A percentile compares a stretch with the other conserved stretches of the same genome.
Conservation (phyloP, 306 rosid genomes). For the Oemleria cerasiformis region DNA sequence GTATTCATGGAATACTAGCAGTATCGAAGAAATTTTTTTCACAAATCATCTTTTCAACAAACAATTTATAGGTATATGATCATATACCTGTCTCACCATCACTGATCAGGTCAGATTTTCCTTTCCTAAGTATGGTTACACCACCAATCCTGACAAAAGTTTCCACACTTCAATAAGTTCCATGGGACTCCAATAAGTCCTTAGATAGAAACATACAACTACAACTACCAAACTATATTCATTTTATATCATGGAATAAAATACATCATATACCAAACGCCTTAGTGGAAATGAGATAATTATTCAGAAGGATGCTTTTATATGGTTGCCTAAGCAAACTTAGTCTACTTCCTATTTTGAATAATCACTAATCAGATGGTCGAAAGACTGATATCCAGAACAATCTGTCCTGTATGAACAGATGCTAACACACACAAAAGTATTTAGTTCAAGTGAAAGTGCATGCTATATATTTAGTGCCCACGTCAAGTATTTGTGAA, state of each 20-base stretch:
- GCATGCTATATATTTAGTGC: too few relatives aligned
- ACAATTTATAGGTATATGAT: constrained; percentile 16
- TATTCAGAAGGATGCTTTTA: not conserved
- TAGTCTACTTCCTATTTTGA: not conserved
- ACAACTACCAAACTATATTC: not conserved
- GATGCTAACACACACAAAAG: too few relatives aligned
- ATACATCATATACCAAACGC: not conserved
- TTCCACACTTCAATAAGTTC: constrained; percentile 24
- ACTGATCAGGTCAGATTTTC: constrained; percentile 72
- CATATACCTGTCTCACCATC: constrained; percentile 73
- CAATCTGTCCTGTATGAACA: not conserved
- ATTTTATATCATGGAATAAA: not conserved
- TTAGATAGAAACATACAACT: not conserved
- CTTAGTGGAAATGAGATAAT: not conserved
- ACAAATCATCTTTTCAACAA: not conserved
- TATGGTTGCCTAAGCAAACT: not conserved
- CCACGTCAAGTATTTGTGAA: not conserved
- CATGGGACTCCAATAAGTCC: constrained; percentile 1
- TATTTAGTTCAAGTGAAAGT: too few relatives aligned
- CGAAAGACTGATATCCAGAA: not conserved
- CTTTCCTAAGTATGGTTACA: constrained; percentile 76
- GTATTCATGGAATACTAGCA: constrained; percentile 5
- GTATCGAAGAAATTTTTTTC: constrained; percentile 3
- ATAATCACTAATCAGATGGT: not conserved
- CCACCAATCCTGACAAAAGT: constrained; percentile 72